These are phyloP conservation scores for Tylopilus felleus DNA, from an alignment of 768 basidiomycete genomes.

Conservation along the genomic window DNA sequence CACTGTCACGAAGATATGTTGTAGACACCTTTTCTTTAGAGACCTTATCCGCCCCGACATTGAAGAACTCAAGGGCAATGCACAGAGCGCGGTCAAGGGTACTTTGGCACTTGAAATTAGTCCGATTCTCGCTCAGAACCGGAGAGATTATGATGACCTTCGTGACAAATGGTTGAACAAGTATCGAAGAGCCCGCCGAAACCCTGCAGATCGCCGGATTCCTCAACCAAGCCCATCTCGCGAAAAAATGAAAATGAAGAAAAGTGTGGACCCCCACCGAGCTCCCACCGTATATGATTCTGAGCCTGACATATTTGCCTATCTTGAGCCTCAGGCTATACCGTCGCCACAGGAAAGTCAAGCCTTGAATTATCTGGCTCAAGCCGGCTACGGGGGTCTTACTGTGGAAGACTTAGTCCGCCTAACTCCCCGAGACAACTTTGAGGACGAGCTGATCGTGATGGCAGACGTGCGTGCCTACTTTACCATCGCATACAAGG, in stretches of 20 bases:
- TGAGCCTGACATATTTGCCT: too few species aligned
- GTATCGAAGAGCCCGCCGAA: conserved; percentile 19
- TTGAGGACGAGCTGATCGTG: conserved; percentile 44
- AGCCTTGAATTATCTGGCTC: conserved; percentile 31
- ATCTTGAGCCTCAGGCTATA: too few species aligned
- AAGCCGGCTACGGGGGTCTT: conserved; percentile 26
- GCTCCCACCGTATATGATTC: too few species aligned
- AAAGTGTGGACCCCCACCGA: too few species aligned
- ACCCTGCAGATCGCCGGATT: not conserved
- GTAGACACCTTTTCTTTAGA: conserved; percentile 17
- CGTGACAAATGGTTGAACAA: conserved; percentile 25
- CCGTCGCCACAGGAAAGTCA: not conserved
- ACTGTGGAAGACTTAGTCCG: conserved; percentile 24
- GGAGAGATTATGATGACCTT: conserved; percentile 18
- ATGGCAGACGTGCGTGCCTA: conserved; percentile 58
- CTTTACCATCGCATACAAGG: conserved; percentile 54
- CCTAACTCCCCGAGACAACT: conserved; percentile 25
- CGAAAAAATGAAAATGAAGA: too few species aligned
- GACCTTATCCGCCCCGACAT: conserved; percentile 27
- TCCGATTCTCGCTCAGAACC: conserved; percentile 40
- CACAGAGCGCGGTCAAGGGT: conserved; percentile 29
- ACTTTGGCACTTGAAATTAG: conserved; percentile 37
- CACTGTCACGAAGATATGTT: not conserved
- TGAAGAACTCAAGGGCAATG: conserved; percentile 23
- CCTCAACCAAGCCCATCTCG: too few species aligned